Conservation (phyloP, 2,329 filamentous ascomycete genomes). For the Botryosphaeria dothidea region DNA sequence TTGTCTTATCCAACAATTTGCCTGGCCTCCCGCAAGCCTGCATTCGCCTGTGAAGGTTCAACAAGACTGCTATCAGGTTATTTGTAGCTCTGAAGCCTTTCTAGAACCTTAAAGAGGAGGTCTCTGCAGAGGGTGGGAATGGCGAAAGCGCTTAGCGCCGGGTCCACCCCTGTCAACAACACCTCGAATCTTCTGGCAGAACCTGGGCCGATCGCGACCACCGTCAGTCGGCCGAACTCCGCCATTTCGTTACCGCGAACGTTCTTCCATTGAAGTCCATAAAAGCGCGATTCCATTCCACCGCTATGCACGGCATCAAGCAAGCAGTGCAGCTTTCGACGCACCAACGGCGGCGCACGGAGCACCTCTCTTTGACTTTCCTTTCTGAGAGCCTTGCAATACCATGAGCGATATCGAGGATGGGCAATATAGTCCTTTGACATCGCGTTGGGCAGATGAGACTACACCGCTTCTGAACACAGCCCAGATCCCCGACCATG, state of each 20-base stretch:
- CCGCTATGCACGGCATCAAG: background rate
- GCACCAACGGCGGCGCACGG: background rate
- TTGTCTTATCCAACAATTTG: background rate
- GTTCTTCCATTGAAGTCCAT: background rate
- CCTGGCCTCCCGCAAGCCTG: background rate
- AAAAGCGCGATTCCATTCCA: background rate
- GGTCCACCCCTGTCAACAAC: background rate
- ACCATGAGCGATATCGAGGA: background rate
- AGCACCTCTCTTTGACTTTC: background rate
- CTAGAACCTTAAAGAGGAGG: background rate
- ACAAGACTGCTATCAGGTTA: background rate
- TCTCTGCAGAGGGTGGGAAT: background rate
- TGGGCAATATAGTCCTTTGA: background rate
- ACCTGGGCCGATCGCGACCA: background rate
- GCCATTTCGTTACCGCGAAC: background rate
- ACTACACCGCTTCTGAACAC: slow-evolving; percentile 6
- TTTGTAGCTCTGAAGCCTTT: background rate
- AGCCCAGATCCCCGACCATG: background rate
- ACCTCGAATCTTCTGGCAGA: slow-evolving; percentile 19
- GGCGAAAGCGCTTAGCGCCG: background rate
- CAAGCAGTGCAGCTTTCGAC: background rate
- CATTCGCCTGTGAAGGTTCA: background rate
- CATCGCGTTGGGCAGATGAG: slow-evolving; percentile 8
- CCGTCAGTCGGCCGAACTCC: background rate
- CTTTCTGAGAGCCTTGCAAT: background rate